Evolutionary conservation across 768 basidiomycete species (phyloP).

Genomic region (Russula sp.): DNA sequence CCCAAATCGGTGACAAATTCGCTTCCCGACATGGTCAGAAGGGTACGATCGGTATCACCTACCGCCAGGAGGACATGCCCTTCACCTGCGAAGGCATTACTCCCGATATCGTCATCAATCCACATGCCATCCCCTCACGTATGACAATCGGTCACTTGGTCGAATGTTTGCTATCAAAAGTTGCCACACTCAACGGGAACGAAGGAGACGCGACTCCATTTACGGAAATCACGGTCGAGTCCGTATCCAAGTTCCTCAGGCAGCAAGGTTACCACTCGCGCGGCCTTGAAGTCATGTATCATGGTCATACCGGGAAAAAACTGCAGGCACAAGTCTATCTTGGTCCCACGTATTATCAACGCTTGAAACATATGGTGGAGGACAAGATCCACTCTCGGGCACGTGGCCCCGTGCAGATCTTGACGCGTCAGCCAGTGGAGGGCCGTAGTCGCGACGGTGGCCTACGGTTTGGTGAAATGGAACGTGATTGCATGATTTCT

Average conservation of each 20-base stretch:
- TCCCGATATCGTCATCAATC: constrained; percentile 97
- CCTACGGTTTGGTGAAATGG: constrained; percentile 99
- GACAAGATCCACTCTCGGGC: constrained; percentile 99
- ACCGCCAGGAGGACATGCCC: constrained; percentile 99
- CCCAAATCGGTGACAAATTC: constrained; percentile 98
- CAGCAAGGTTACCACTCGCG: constrained; percentile 95
- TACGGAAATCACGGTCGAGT: constrained; percentile 95
- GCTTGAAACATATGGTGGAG: constrained; percentile 99
- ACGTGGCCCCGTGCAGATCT: constrained; percentile 93
- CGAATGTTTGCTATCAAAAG: constrained; percentile 94
- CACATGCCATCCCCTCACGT: constrained; percentile 98
- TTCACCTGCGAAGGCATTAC: constrained; percentile 97
- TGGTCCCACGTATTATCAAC: constrained; percentile 98
- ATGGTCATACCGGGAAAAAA: constrained; percentile 97
- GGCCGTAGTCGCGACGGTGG: constrained; percentile 99
- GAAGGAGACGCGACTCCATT: constrained; percentile 99
- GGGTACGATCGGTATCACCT: constrained; percentile 99
- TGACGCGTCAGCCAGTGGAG: constrained; percentile 97
- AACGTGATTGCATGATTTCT: constrained; percentile 99
- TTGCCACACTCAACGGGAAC: constrained; percentile 92
- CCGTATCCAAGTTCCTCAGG: constrained; percentile 87
- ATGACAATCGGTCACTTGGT: constrained; percentile 99
- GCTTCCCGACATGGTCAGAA: constrained; percentile 99
- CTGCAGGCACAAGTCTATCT: constrained; percentile 98
- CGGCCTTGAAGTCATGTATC: constrained; percentile 97